phyloP scores from a whole-genome alignment of 192 early-diverging fungal species.

The Geosiphon pyriformis region DNA sequence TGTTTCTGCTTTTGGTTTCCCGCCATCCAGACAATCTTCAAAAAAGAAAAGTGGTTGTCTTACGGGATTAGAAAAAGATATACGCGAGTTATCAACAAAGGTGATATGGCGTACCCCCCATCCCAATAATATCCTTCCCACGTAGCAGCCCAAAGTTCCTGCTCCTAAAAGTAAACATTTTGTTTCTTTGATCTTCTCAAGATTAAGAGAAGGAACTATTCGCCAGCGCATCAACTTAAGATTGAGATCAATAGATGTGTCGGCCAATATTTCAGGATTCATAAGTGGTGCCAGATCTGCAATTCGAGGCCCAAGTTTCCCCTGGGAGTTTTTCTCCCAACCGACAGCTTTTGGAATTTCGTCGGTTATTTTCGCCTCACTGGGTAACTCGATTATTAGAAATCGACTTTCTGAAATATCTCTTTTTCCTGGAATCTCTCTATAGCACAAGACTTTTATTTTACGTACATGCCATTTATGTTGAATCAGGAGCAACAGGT shows the following conservation, averaged over 20 bases:
- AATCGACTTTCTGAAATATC: constrained; percentile 44
- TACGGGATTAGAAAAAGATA: constrained; percentile 95
- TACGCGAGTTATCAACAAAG: constrained; percentile 86
- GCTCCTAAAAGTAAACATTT: constrained; percentile 87
- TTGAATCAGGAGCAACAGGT: constrained; percentile 66
- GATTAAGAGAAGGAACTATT: constrained; percentile 72
- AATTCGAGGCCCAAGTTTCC: constrained; percentile 75
- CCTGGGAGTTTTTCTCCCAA: constrained; percentile 84
- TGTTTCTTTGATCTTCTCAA: constrained; percentile 71
- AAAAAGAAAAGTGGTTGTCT: constrained; percentile 91
- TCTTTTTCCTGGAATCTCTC: constrained; percentile 46
- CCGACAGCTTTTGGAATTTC: constrained; percentile 68
- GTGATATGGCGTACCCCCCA: constrained; percentile 95
- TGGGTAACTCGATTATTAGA: constrained; percentile 42
- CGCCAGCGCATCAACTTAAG: constrained; percentile 98
- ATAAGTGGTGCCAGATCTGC: constrained; percentile 82
- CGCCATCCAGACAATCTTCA: constrained; percentile 83
- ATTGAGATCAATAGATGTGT: constrained; percentile 89
- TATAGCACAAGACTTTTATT: constrained; percentile 60
- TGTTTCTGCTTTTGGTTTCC: constrained; percentile 78
- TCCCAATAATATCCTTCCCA: constrained; percentile 76
- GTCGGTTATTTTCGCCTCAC: constrained; percentile 17
- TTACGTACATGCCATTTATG: constrained; percentile 42
- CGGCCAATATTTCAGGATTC: constrained; percentile 81
- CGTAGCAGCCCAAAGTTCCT: constrained; percentile 93